Evolutionary conservation across 192 early-diverging fungal species (phyloP).

Genomic region (Gonapodya sp.): DNA sequence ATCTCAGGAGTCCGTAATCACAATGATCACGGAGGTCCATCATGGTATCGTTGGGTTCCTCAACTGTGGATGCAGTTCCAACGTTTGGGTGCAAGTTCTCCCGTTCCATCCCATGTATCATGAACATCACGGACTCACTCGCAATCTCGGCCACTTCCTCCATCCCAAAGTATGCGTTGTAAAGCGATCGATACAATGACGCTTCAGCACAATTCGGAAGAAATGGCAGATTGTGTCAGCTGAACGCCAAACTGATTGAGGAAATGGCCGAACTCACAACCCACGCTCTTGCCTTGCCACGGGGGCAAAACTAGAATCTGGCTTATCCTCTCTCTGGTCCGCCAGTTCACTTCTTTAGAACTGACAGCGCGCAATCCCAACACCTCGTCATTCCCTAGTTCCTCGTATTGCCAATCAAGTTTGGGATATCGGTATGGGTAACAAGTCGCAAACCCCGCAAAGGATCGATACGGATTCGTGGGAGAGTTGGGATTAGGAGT

Average conservation of each 20-base stretch:
- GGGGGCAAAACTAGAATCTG: slow-evolving; percentile 6
- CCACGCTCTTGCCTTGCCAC: background rate
- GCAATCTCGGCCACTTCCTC: background rate
- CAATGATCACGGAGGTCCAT: background rate
- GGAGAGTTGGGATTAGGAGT: background rate
- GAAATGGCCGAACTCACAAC: background rate
- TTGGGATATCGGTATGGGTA: background rate
- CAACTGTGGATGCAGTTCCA: background rate
- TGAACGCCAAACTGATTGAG: background rate
- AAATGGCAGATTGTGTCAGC: background rate
- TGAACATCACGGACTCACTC: background rate
- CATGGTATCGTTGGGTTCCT: slow-evolving; percentile 7
- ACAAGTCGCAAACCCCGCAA: background rate
- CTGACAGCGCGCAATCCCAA: too few relatives aligned
- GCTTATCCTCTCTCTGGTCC: background rate
- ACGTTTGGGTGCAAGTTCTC: background rate
- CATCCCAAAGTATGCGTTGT: background rate
- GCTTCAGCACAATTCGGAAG: background rate
- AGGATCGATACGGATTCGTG: background rate
- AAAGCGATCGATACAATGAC: background rate
- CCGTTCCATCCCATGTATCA: background rate
- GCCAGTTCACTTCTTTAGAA: background rate
- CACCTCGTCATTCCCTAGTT: too few relatives aligned
- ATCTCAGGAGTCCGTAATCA: background rate
- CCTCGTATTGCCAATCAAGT: background rate